Base-by-base conservation (phyloP, 257 asterid species). In the Jacaranda mimosifolia region DNA sequence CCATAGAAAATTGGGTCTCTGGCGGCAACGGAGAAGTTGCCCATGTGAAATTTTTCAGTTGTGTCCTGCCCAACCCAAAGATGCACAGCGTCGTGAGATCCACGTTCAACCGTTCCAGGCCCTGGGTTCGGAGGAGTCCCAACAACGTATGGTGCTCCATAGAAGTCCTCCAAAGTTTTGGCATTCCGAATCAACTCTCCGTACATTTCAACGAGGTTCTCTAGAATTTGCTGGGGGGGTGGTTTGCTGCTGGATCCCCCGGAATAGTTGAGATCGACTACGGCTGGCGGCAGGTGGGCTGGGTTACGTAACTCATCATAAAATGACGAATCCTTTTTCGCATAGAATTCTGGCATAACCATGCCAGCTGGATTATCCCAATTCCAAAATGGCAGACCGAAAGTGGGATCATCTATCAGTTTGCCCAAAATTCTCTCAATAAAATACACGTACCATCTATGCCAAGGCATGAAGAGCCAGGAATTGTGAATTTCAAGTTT, bases 401-500 rank as follows among this genome's bases (percentile, higher is more conserved):
- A 86, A 52, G 86, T 79, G 9, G 87, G 88, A 55, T 86, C 90
- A 15, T 76, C 83, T 39, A 86, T 83, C 36, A 86, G 46, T 48
- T 81, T 79, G 0, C 70, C 86, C 48, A 86, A 36, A 6, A 86
- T 86, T 1, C 90, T 79, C n/a, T n/a, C n/a, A n/a, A n/a, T n/a
- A n/a, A n/a, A n/a, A n/a, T n/a, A n/a, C n/a, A n/a, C n/a, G n/a
- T 86, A 86, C 85, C 86, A 86, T 17, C 90, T 65, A 53, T 86
- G 90, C 85, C 83, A 86, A 3, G 90, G 88, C 66, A 4, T 83
- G 17, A 86, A 86, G 6, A 26, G 86, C 90, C 90, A 86, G 17
- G 73, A 83, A 36, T 51, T 56, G 78, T 86, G 90, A 14, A 83
- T 72, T 32, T 86, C 88, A 3, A 86, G 85, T 56, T 76, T 77